Conservation (phyloP, 352 stramenopile species). For the Pythium dissotocum region DNA sequence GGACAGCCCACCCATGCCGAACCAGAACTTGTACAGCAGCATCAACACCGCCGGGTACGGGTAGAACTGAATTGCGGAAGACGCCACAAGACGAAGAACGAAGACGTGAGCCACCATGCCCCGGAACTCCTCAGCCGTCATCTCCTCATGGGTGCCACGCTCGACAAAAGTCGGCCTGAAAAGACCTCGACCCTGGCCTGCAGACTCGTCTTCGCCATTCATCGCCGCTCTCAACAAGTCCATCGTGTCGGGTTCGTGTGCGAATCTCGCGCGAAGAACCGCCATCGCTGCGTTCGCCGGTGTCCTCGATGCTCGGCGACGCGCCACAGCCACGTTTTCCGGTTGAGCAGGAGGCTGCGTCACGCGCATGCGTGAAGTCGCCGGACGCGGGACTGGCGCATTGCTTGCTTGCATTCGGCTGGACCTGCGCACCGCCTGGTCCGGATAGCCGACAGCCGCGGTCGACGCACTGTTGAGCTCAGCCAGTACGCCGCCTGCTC, state of each 20-base stretch:
- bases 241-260: neutral
- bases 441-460: no score
- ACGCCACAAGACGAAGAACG: neutral
- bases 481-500: neutral
- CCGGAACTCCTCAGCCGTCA: neutral
- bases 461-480: neutral
- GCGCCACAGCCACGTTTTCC: no score
- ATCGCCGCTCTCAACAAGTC: neutral
- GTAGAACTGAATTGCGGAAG: neutral
- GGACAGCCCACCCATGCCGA: neutral
- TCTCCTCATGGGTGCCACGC: neutral
- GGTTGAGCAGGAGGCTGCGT: neutral
- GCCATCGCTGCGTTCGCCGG: neutral
- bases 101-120: neutral
- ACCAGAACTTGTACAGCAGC: neutral
- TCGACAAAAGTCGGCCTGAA: neutral
- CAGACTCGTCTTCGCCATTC: neutral
- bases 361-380: neutral
- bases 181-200: neutral
- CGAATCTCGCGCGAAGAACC: neutral
- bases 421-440: neutral
- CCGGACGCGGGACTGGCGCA: neutral
- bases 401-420: neutral
- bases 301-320: no score
- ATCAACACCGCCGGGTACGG: neutral